phyloP scores from a whole-genome alignment of 495 filamentous ascomycete species.

The Penicillium arizonense region DNA sequence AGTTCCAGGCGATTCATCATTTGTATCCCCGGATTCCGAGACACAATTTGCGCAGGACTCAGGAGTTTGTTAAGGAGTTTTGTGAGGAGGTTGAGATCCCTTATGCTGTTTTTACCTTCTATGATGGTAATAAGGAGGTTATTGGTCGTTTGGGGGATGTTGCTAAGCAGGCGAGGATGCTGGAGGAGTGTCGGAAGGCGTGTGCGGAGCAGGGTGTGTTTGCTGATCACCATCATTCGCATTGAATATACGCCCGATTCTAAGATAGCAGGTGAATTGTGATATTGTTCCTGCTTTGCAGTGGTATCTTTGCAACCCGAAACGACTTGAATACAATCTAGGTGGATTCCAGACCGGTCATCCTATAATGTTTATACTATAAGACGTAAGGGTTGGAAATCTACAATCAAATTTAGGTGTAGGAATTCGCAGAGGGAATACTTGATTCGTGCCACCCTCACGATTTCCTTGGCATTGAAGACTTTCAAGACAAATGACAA shows the following conservation, averaged over 20 bases:
- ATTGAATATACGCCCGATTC: neutral
- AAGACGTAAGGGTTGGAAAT: too few relatives aligned
- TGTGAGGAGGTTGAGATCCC: conserved; percentile 82
- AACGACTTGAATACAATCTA: too few relatives aligned
- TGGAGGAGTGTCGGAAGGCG: conserved; percentile 73
- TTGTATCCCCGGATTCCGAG: conserved; percentile 80
- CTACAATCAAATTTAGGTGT: too few relatives aligned
- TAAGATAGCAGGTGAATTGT: too few relatives aligned
- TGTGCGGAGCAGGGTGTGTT: conserved; percentile 27
- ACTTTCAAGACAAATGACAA: too few relatives aligned
- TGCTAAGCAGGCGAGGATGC: conserved; percentile 73
- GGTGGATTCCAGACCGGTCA: too few relatives aligned
- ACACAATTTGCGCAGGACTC: conserved; percentile 79
- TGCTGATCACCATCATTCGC: conserved; percentile 15
- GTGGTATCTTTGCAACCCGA: too few relatives aligned
- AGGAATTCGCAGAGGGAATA: too few relatives aligned
- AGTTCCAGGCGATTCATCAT: conserved; percentile 91
- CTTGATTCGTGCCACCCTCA: too few relatives aligned
- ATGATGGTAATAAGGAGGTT: conserved; percentile 81
- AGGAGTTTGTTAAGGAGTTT: conserved; percentile 79
- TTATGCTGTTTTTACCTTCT: conserved; percentile 85
- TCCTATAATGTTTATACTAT: too few relatives aligned
- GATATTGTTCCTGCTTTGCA: too few relatives aligned
- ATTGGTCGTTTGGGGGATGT: conserved; percentile 75
- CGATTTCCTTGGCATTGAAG: too few relatives aligned